These are phyloP conservation scores for Lizonia empirigonia DNA, from an alignment of 2,329 filamentous ascomycete genomes.

Conservation along the genomic window DNA sequence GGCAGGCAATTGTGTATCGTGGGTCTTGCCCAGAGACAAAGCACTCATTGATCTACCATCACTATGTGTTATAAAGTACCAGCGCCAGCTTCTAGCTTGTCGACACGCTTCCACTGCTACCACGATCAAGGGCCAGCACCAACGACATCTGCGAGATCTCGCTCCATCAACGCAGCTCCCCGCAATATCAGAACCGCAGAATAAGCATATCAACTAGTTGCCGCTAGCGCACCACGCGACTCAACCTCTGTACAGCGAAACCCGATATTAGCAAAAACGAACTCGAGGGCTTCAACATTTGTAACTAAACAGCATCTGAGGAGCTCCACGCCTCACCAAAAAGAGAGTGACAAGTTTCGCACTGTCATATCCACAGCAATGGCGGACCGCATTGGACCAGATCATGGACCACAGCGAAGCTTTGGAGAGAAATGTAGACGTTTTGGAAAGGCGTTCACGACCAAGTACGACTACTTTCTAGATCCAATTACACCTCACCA, in stretches of 20 bases:
- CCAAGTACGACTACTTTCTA: slow-evolving; percentile 46
- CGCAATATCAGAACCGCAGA: slow-evolving; percentile 14
- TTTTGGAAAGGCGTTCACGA: slow-evolving; percentile 55
- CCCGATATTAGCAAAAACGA: neutral
- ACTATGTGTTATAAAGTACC: slow-evolving; percentile 15
- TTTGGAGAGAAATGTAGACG: slow-evolving; percentile 50
- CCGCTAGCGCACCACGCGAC: slow-evolving; percentile 15
- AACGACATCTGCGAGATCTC: neutral
- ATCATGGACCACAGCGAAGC: slow-evolving; percentile 48
- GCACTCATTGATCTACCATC: slow-evolving; percentile 13
- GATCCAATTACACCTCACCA: slow-evolving; percentile 8
- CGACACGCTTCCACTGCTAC: slow-evolving; percentile 1
- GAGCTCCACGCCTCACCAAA: slow-evolving; percentile 15
- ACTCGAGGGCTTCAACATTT: no score
- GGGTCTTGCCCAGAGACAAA: slow-evolving; percentile 35
- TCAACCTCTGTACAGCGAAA: slow-evolving; percentile 4
- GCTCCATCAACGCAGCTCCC: slow-evolving; percentile 1
- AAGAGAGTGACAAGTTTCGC: slow-evolving; percentile 15
- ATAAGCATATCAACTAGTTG: slow-evolving; percentile 10
- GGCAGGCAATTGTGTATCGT: slow-evolving; percentile 38
- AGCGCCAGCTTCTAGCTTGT: neutral
- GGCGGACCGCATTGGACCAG: slow-evolving; percentile 54
- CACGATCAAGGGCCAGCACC: neutral
- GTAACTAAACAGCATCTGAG: slow-evolving; percentile 1
- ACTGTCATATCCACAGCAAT: slow-evolving; percentile 15